Evolutionary conservation across 192 early-diverging fungal genomes (phyloP).

Genomic region (Mortierella alpina): DNA sequence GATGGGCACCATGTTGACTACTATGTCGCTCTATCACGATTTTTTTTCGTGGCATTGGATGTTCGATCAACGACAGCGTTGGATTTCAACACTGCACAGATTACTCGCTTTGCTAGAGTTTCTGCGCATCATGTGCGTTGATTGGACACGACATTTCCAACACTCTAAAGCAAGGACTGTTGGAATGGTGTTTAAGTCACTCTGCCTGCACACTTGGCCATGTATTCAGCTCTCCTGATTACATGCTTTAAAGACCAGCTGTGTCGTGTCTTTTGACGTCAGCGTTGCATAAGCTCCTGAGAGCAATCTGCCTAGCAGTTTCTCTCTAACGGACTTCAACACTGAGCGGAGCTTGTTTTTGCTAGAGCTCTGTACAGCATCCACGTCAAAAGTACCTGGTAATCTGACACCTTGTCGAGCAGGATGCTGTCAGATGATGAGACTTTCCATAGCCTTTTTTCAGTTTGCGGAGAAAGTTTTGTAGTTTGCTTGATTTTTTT

Average conservation of each 20-base stretch:
- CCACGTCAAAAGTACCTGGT: slow-evolving; percentile 21
- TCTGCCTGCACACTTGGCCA: too few relatives aligned
- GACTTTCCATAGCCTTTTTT: too few relatives aligned
- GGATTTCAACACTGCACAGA: too few relatives aligned
- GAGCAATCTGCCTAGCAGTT: slow-evolving; percentile 25
- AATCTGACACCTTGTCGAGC: slow-evolving; percentile 36
- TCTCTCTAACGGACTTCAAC: slow-evolving; percentile 28
- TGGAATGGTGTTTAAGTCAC: too few relatives aligned
- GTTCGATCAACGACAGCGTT: too few relatives aligned
- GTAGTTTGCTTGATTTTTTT: slow-evolving; percentile 12
- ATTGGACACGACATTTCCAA: too few relatives aligned
- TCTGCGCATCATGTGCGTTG: too few relatives aligned
- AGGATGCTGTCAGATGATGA: slow-evolving; percentile 30
- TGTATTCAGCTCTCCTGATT: too few relatives aligned
- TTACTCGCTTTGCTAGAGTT: too few relatives aligned
- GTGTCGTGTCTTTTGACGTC: slow-evolving; percentile 25
- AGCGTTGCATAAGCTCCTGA: slow-evolving; percentile 34
- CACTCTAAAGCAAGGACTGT: too few relatives aligned
- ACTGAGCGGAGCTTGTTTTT: slow-evolving; percentile 25
- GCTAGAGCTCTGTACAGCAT: slow-evolving; percentile 22
- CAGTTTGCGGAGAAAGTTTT: too few relatives aligned
- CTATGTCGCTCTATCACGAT: slow-evolving; percentile 26
- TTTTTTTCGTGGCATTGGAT: slow-evolving; percentile 7
- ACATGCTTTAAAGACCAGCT: too few relatives aligned
- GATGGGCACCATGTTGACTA: slow-evolving; percentile 35